Evolutionary conservation across 106 monocot genomes (phyloP).

Genomic region (Ottelia alismoides): DNA sequence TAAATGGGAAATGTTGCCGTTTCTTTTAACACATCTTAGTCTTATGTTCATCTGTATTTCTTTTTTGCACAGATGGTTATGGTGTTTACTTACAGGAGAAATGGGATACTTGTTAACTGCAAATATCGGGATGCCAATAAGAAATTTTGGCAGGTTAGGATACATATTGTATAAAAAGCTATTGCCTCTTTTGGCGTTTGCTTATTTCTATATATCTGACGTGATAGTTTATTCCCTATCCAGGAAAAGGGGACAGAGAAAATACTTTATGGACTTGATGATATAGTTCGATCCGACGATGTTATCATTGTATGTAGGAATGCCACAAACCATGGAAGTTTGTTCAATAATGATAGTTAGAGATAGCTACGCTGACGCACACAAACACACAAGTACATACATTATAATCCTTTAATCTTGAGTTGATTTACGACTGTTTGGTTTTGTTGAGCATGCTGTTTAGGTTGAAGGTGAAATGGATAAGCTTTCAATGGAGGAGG

Average conservation of each 20-base stretch:
- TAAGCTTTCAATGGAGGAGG: constrained; percentile 26
- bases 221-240: too few relatives aligned
- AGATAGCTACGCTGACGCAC: too few relatives aligned
- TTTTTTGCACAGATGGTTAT: constrained; percentile 49
- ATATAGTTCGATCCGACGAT: constrained; percentile 29
- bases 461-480: constrained; percentile 32
- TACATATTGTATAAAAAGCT: not conserved
- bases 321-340: too few relatives aligned
- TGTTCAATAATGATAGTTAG: too few relatives aligned
- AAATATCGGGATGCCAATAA: constrained; percentile 60
- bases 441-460: not conserved
- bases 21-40: too few relatives aligned
- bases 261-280: constrained; percentile 93
- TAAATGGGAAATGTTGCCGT: too few relatives aligned
- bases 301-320: too few relatives aligned
- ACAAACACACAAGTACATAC: too few relatives aligned
- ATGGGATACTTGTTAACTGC: constrained; percentile 68
- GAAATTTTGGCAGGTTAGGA: constrained; percentile 65
- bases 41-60: not conserved
- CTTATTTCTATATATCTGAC: constrained; percentile 13
- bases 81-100: constrained; percentile 72
- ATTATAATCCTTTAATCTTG: too few relatives aligned
- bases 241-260: constrained; percentile 71
- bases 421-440: too few relatives aligned
- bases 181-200: not conserved